Conservation (phyloP, 352 stramenopile species). For the Pythium dissotocum region DNA sequence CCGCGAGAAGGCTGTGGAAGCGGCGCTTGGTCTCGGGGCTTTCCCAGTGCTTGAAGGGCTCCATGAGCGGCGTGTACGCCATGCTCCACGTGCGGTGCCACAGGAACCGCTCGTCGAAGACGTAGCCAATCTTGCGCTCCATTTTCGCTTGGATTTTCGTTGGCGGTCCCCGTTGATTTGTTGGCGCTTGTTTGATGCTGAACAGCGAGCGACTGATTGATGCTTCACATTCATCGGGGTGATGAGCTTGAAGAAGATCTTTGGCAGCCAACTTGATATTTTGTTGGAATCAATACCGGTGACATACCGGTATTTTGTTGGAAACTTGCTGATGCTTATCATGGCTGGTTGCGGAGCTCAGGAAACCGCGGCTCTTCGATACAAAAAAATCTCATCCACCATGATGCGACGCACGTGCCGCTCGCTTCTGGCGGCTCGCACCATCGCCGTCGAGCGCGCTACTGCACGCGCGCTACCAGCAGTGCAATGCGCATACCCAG, state of each 20-base stretch:
- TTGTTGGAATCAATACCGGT: slow-evolving; percentile 14
- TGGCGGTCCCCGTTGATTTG: background rate
- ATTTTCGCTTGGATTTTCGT: slow-evolving; percentile 3
- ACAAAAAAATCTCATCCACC: background rate
- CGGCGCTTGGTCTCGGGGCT: slow-evolving; percentile 78
- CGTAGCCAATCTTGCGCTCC: slow-evolving; percentile 54
- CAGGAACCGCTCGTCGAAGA: slow-evolving; percentile 81
- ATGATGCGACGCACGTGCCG: slow-evolving; percentile 24
- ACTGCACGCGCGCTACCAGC: background rate
- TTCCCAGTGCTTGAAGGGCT: slow-evolving; percentile 82
- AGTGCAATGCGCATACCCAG: slow-evolving; percentile 10
- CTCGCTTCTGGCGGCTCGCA: slow-evolving; percentile 15
- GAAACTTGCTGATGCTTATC: slow-evolving; percentile 7
- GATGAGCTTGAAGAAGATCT: slow-evolving; percentile 6
- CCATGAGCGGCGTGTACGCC: slow-evolving; percentile 48
- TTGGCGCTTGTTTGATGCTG: slow-evolving; percentile 3
- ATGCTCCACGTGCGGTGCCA: slow-evolving; percentile 69
- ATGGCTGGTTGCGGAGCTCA: slow-evolving; percentile 22
- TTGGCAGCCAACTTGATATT: background rate
- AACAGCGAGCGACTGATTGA: background rate
- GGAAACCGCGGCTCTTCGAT: slow-evolving; percentile 5
- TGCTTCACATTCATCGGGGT: too few relatives aligned
- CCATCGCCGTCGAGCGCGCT: background rate
- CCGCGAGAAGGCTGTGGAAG: slow-evolving; percentile 74
- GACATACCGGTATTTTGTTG: slow-evolving; percentile 1